Base-by-base conservation (phyloP, 345 rosid species). In the Triadica sebifera region DNA sequence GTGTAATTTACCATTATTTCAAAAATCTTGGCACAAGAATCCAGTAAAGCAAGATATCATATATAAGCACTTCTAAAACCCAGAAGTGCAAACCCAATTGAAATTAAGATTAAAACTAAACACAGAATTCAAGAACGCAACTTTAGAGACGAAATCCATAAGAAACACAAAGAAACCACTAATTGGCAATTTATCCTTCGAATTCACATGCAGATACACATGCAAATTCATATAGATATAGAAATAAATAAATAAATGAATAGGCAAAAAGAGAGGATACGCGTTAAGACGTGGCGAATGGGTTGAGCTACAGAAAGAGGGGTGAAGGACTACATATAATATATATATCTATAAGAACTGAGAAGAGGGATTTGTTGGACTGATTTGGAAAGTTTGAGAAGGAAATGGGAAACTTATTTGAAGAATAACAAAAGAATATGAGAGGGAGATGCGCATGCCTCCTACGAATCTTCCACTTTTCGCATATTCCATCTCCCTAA, bases 401-500 rank as follows among this genome's bases (percentile, higher is more conserved):
- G 12, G 20, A 72, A 45, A 62, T 12, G 3, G 55, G 17, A 46
- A 39, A 38, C 11, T 37, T 43, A 9, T 73, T 16, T 34, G 25
- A 6, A 17, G 25, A 38, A 19, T 19, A 55, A 65, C 60, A 50
- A 66, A 50, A 41, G 70, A 73, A 72, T 17, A 51, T 57, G 51
- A 49, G 45, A 51, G 46, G 39, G 65, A 73, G 81, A 78, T 78
- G 70, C 74, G 65, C 29, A 59, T 38, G 25, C 15, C 15, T 12
- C 15, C 1, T 49, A 16, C 70, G 81, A 74, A 78, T 73, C 81
- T 78, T 69, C 77, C 74, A 4, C 34, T 0, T 25, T 63, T 43
- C 46, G 80, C 73, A 77, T 77, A 77, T 77, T 67, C 76, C 64
- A 17, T 17, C 19, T 37, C 4, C n/a, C 61, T 29, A 55, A n/a